These are phyloP conservation scores for Alternaria tenuissima DNA, from an alignment of 2,329 filamentous ascomycete species.

Conservation along the genomic window DNA sequence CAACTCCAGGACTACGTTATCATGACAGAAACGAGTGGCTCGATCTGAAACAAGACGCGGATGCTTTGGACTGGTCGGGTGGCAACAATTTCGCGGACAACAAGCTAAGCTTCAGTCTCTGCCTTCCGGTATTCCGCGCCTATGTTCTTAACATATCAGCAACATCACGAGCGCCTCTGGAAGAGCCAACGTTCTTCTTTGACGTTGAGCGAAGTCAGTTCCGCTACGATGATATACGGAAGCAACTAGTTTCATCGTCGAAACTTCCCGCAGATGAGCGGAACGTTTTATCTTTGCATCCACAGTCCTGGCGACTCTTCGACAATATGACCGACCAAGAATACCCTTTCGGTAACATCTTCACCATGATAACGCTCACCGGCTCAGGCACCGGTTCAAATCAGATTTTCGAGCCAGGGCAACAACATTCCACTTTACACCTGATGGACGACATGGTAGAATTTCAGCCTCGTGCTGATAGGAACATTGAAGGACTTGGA, in stretches of 20 bases:
- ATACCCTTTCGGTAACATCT: fast-evolving
- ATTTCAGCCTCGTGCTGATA: fast-evolving
- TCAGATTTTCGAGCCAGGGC: neutral
- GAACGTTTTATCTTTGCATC: neutral
- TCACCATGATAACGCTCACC: neutral
- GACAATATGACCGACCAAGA: neutral
- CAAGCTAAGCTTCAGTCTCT: neutral
- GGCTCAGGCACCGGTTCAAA: fast-evolving
- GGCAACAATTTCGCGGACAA: neutral
- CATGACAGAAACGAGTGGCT: neutral
- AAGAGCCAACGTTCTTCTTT: neutral
- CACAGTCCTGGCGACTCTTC: neutral
- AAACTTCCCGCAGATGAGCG: fast-evolving
- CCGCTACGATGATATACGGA: neutral
- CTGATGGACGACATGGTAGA: neutral
- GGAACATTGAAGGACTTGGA: neutral
- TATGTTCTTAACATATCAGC: neutral
- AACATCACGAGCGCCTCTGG: neutral
- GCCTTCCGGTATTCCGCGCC: fast-evolving
- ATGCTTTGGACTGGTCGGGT: neutral
- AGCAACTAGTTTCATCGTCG: neutral
- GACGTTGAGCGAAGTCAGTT: neutral
- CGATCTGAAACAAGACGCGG: neutral
- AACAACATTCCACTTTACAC: fast-evolving
- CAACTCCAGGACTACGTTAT: neutral